phyloP scores from a whole-genome alignment of 176 grass and related monocot species.

The Pontederia crassipes region DNA sequence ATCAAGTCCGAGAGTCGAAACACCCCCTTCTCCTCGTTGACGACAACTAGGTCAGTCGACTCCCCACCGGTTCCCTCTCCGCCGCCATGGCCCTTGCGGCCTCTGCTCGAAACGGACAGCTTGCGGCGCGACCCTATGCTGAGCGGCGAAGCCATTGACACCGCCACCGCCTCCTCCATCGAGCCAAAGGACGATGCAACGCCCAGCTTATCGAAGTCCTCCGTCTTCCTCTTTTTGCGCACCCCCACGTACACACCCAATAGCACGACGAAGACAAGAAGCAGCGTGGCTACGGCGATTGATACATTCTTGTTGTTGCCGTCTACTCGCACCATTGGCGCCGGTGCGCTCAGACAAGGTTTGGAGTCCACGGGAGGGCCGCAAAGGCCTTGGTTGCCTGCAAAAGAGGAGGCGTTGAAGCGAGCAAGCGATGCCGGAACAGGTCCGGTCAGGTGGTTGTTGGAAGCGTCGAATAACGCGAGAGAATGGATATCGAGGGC shows the following conservation, averaged over 20 bases:
- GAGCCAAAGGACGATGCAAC: neutral
- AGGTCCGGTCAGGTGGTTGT: slow-evolving; percentile 1
- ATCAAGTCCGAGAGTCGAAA: slow-evolving; percentile 18
- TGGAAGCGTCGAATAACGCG: neutral
- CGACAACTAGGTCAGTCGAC: neutral
- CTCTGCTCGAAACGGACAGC: slow-evolving; percentile 1
- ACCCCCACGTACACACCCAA: too few species aligned
- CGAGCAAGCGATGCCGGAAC: neutral
- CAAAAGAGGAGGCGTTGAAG: neutral
- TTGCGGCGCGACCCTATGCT: neutral
- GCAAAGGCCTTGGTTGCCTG: neutral
- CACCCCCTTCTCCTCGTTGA: slow-evolving; percentile 11
- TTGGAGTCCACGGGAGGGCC: neutral
- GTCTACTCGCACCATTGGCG: too few species aligned
- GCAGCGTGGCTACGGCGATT: too few species aligned
- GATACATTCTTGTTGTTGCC: too few species aligned
- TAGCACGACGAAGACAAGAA: neutral
- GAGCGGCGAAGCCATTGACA: neutral
- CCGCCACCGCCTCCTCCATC: neutral
- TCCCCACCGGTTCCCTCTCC: neutral
- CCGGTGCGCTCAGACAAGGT: neutral
- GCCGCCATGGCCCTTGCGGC: neutral
- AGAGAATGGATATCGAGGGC: neutral
- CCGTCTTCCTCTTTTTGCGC: neutral
- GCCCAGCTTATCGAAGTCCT: neutral